Conservation (phyloP, 2,329 filamentous ascomycete species). For the Monosporascus sp. region DNA sequence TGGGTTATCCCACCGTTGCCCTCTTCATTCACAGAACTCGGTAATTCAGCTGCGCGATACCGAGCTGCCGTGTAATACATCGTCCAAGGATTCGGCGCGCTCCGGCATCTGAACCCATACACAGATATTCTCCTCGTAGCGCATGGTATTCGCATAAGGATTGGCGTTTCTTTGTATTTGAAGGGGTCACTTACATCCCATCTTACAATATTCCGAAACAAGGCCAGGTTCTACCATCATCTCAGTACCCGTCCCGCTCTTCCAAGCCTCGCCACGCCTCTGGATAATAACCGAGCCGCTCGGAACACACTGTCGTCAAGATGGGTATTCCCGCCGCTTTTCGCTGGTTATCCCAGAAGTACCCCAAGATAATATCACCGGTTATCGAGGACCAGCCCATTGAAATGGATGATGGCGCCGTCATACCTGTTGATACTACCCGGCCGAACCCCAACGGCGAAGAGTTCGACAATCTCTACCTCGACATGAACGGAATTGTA, state of each 20-base stretch:
- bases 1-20: no score
- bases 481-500: constrained; percentile 99
- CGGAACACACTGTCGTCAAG: constrained; percentile 19
- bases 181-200: no score
- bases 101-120: not conserved
- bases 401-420: constrained; percentile 72
- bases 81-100: not conserved
- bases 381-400: constrained; percentile 83
- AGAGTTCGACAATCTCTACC: constrained; percentile 95
- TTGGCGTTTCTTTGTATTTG: not conserved
- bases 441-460: constrained; percentile 92
- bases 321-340: constrained; percentile 97
- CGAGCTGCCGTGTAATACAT: not conserved
- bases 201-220: not conserved
- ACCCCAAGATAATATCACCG: constrained; percentile 91
- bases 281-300: not conserved
- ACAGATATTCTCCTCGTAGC: not conserved
- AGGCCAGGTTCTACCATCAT: not conserved
- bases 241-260: not conserved
- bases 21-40: no score
- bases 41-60: no score
- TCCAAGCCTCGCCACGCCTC: not conserved
- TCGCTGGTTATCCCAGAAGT: constrained; percentile 93
- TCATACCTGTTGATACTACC: constrained; percentile 80
- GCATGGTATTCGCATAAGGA: not conserved